Evolutionary conservation across 139 green algal species (phyloP).

Genomic region (Monoraphidium neglectum): DNA sequence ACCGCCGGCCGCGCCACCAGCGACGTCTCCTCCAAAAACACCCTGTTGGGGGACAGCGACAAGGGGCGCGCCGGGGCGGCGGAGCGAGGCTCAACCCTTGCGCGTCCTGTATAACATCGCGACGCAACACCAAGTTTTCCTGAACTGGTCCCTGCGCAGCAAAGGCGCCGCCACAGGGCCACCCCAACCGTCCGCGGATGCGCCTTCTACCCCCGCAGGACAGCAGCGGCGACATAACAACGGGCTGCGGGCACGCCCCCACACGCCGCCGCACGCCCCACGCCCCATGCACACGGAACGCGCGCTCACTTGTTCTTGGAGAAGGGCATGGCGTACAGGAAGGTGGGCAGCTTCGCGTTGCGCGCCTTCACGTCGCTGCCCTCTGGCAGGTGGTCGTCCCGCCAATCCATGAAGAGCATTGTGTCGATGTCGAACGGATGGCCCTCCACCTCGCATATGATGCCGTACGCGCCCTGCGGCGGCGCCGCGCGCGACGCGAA

Average conservation of each 20-base stretch:
- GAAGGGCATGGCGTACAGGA: constrained; percentile 99
- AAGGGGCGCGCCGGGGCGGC: too few species aligned
- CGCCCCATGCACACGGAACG: constrained; percentile 24
- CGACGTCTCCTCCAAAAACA: constrained; percentile 96
- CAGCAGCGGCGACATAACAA: too few species aligned
- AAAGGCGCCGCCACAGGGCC: too few species aligned
- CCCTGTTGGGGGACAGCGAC: constrained; percentile 18
- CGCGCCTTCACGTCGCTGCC: constrained; percentile 59
- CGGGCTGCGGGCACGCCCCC: too few species aligned
- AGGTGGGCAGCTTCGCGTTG: constrained; percentile 85
- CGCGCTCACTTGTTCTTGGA: constrained; percentile 66
- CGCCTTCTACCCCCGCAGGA: too few species aligned
- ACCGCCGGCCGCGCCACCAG: constrained; percentile 92
- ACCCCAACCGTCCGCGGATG: too few species aligned
- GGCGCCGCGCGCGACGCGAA: too few species aligned
- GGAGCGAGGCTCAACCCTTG: too few species aligned
- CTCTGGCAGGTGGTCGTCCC: constrained; percentile 83
- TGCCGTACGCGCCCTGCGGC: constrained; percentile 96
- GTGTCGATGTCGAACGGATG: constrained; percentile 91
- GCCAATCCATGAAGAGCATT: constrained; percentile 99
- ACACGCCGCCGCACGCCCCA: too few species aligned
- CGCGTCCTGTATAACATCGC: too few species aligned
- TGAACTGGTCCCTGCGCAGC: too few species aligned
- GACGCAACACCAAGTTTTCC: too few species aligned
- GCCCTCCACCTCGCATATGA: constrained; percentile 83